Conservation (phyloP, 108 stramenopile species). For the Chaetoceros tenuissimus region DNA sequence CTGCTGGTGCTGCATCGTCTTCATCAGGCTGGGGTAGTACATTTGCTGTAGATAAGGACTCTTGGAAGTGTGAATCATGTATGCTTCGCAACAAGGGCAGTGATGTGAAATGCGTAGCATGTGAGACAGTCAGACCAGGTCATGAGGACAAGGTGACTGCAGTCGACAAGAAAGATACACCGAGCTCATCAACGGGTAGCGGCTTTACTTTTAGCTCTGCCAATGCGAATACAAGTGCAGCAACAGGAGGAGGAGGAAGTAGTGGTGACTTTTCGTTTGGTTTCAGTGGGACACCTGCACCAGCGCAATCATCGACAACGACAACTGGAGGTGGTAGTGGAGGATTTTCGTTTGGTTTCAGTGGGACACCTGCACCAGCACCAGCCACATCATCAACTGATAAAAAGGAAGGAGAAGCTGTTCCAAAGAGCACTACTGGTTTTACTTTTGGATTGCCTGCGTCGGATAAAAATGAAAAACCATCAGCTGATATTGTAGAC, state of each 20-base stretch:
- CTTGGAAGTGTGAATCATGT: slow-evolving; percentile 83
- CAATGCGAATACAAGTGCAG: background rate
- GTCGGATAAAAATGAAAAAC: background rate
- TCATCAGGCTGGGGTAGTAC: slow-evolving; percentile 34
- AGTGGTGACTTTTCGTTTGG: background rate
- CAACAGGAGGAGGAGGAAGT: background rate
- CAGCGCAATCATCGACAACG: slow-evolving; percentile 2
- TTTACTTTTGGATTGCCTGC: no score
- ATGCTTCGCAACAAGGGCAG: slow-evolving; percentile 55
- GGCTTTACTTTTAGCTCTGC: slow-evolving; percentile 52
- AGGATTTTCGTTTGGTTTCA: background rate
- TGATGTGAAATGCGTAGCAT: slow-evolving; percentile 50
- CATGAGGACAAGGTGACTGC: slow-evolving; percentile 16
- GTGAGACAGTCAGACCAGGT: slow-evolving; percentile 72
- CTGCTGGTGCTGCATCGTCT: background rate
- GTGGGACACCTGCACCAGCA: no score
- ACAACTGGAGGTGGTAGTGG: no score
- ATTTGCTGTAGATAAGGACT: slow-evolving; percentile 45
- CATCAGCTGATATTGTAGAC: no score
- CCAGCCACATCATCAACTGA: slow-evolving; percentile 3
- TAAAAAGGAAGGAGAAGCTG: no score
- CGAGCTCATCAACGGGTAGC: slow-evolving; percentile 33
- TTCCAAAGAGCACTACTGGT: no score
- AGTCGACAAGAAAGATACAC: slow-evolving; percentile 8
- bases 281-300: no score